Percentiles rank a stretch among this genome's conserved stretches.
phyloP scores from a whole-genome alignment of 176 grass and related monocot species.

The Alloteropsis semialata region DNA sequence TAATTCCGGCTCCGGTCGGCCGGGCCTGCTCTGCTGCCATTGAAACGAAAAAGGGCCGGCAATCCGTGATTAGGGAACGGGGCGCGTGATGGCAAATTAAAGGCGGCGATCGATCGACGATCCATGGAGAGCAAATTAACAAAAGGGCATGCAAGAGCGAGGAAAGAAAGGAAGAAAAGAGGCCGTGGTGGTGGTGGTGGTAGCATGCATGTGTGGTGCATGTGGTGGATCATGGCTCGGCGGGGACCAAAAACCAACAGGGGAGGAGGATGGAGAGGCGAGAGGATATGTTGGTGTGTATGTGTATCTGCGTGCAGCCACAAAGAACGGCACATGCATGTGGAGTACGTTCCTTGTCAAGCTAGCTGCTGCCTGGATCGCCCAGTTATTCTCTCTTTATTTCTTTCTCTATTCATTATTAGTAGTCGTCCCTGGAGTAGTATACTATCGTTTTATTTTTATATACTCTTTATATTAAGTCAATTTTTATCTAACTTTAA shows the following conservation, averaged over 20 bases:
- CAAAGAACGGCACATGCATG: conserved; percentile 30
- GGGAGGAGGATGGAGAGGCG: neutral
- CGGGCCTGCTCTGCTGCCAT: neutral
- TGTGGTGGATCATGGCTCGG: conserved; percentile 41
- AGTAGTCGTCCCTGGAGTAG: no score
- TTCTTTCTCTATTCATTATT: no score
- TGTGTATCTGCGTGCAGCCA: neutral
- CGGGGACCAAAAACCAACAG: conserved; percentile 12
- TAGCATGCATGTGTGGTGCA: conserved; percentile 33
- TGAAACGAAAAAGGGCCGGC: neutral
- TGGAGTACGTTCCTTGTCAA: neutral
- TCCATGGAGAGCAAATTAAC: neutral
- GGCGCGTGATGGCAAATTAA: neutral
- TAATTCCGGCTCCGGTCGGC: no score
- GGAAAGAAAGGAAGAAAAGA: neutral
- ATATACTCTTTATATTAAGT: no score
- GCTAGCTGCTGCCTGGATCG: neutral
- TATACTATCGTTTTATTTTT: no score
- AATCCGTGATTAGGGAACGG: neutral
- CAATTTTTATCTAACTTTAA: no score
- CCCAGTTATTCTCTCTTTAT: neutral
- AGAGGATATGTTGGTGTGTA: no score
- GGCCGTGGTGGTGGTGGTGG: no score
- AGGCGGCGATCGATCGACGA: no score
- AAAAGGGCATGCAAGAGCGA: neutral